Base-by-base conservation (phyloP, 2,329 filamentous ascomycete species). In the Alternaria solani region DNA sequence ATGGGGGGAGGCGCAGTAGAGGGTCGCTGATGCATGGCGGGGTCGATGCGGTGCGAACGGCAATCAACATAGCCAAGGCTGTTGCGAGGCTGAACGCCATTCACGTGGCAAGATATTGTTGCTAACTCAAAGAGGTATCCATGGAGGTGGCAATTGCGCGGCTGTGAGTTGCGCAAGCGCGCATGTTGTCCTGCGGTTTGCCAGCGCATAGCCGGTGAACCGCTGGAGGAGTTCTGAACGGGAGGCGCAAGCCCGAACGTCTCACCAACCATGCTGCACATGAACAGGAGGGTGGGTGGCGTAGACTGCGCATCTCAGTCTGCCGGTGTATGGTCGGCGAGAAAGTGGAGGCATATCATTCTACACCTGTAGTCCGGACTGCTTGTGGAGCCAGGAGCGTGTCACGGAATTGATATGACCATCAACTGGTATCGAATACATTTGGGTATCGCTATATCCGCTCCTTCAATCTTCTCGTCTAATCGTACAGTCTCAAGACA, bases 401-500 rank as follows among this genome's bases (percentile, higher is more conserved):
- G 32, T 34, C 8, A n/a, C 25, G 14, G 14, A 34, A 18, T 48
- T 32, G 38, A 25, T 0, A 25, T 36, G 18, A n/a, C 26, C 20
- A 38, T 49, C 20, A 36, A 36, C 39, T 42, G 46, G 26, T 47
- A 43, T 56, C n/a, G 39, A 36, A 57, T 57, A 48, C 30, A 61
- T 66, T 66, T 64, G 69, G 70, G 71, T 72, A 69, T 71, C 67
- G 66, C 59, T 61, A 36, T 52, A 32, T 60, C 38, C 44, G 32
- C 51, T 56, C 60, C 57, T 18, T 28, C 6, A 25, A 12, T 9
- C 11, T 39, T n/a, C 23, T 16, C 34, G 6, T 44, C 59, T 72
- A 98, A 85, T 98, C 95, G 93, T 94, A 98, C 78, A 94, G 94
- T 78, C 91, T 92, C 62, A 99, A 92, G 46, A 90, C 84, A 5